phyloP scores from a whole-genome alignment of 495 filamentous ascomycete species.

The Tuber indicum region DNA sequence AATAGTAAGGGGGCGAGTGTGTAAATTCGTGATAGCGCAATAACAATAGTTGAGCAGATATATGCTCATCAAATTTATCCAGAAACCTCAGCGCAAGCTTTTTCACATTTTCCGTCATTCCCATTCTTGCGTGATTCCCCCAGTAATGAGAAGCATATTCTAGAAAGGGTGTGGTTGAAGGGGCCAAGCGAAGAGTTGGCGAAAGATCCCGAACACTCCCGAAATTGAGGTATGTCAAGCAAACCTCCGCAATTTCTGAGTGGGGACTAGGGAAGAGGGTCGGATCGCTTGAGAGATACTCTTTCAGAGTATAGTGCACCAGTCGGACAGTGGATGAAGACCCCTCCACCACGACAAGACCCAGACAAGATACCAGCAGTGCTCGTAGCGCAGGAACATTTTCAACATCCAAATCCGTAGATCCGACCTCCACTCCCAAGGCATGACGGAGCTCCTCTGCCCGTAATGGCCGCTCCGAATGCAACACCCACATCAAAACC shows the following conservation, averaged over 20 bases:
- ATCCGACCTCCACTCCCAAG: not conserved
- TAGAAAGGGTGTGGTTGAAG: not conserved
- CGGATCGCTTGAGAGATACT: not conserved
- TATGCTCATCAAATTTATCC: not conserved
- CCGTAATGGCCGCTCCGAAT: not conserved
- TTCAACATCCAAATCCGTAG: not conserved
- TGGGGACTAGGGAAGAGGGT: not conserved
- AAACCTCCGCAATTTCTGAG: not conserved
- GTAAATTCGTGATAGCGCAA: not conserved
- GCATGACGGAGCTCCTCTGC: not conserved
- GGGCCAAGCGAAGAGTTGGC: not conserved
- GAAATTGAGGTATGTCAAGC: not conserved
- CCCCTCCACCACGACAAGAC: not conserved
- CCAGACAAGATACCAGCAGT: not conserved
- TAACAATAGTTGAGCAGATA: not conserved
- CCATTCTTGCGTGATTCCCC: not conserved
- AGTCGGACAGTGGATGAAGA: not conserved
- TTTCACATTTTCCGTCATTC: not conserved
- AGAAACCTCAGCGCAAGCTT: not conserved
- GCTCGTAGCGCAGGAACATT: not conserved
- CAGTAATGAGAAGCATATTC: not conserved
- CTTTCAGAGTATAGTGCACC: not conserved
- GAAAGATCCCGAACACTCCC: not conserved
- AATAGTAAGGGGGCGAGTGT: rapidly evolving
- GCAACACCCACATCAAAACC: not conserved